These are phyloP conservation scores for Mycena galericulata DNA, from an alignment of 768 basidiomycete species.

Conservation along the genomic window DNA sequence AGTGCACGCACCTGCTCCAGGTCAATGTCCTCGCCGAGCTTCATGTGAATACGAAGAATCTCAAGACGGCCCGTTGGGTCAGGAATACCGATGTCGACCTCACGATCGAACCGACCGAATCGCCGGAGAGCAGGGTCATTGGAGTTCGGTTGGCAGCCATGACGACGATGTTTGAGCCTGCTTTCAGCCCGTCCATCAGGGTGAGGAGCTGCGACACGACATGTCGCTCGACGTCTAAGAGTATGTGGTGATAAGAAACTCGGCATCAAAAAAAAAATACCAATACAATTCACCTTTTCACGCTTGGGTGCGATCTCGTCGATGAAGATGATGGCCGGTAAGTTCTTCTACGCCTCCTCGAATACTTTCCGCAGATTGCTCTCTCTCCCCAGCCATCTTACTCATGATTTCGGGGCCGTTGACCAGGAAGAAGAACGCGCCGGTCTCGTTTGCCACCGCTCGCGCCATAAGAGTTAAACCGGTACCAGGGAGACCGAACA, in stretches of 20 bases:
- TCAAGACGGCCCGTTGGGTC: slow-evolving; percentile 91
- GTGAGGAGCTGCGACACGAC: too few relatives aligned
- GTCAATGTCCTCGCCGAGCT: too few relatives aligned
- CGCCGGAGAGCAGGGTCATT: slow-evolving; percentile 99
- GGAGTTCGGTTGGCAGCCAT: slow-evolving; percentile 77
- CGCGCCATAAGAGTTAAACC: too few relatives aligned
- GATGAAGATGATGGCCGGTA: slow-evolving; percentile 98
- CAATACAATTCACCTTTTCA: slow-evolving; percentile 82
- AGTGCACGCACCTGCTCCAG: too few relatives aligned
- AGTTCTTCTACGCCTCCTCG: slow-evolving; percentile 91
- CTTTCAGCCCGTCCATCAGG: too few relatives aligned
- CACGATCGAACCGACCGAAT: slow-evolving; percentile 99
- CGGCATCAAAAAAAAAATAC: neutral
- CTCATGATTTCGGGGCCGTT: too few relatives aligned
- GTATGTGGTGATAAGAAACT: slow-evolving; percentile 70
- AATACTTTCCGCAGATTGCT: slow-evolving; percentile 98
- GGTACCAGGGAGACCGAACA: too few relatives aligned
- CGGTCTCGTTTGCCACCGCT: too few relatives aligned
- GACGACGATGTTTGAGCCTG: too few relatives aligned
- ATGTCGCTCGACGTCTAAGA: slow-evolving; percentile 59
- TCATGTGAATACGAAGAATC: too few relatives aligned
- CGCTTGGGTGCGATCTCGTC: slow-evolving; percentile 99
- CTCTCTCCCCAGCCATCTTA: too few relatives aligned
- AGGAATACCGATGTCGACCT: slow-evolving; percentile 99
- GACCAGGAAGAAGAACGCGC: too few relatives aligned